Base-by-base conservation (phyloP, 495 filamentous ascomycete species). In the Cairneyella variabilis region DNA sequence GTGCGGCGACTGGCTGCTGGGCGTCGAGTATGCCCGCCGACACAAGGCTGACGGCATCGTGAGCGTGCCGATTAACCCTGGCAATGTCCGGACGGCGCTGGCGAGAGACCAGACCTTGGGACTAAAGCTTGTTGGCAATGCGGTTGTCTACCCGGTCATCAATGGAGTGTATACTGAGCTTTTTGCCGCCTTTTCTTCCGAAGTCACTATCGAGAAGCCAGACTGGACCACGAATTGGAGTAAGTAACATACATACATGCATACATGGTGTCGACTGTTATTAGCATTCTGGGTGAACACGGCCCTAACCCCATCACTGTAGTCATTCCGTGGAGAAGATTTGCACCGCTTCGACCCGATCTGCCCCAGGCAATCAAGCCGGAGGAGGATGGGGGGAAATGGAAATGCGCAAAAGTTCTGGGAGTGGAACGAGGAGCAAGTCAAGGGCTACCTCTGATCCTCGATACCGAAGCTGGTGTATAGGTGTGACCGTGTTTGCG, bases 101-200 rank as follows among this genome's bases (percentile, higher is more conserved):
- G 64, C 68, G 58, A 62, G 72, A 3, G 45, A 51, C 37, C 42
- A 46, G 37, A 39, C 60, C 16, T 17, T 27, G 3, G 14, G 46
- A 11, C 37, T 43, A n/a, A 26, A 4, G 8, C 21, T 25, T 9
- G 12, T 53, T n/a, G 16, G 23, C 27, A 10, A 44, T 23, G 47
- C 40, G 22, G 21, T 71, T 45, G 53, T 70, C 50, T 60, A 72
- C 39, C 39, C 44, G 6, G 43, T 63, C 3, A 54, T 62, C 22
- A 64, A 57, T 43, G 71, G 70, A 2, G 72, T 69, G 18, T 76
- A 73, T 39, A 72, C 66, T n/a, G 64, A 70, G 60, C 58, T 73
- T 21, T 73, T 64, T 51, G 67, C 70, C 20, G 69, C 60, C 5
- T 44, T 73, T 1, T 65, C 66, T 2, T 65, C 66, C 0, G 57